Percentiles rank a stretch among this genome's conserved stretches.
phyloP scores from a whole-genome alignment of 2,329 filamentous ascomycete genomes.

The Stenocarpella maydis region DNA sequence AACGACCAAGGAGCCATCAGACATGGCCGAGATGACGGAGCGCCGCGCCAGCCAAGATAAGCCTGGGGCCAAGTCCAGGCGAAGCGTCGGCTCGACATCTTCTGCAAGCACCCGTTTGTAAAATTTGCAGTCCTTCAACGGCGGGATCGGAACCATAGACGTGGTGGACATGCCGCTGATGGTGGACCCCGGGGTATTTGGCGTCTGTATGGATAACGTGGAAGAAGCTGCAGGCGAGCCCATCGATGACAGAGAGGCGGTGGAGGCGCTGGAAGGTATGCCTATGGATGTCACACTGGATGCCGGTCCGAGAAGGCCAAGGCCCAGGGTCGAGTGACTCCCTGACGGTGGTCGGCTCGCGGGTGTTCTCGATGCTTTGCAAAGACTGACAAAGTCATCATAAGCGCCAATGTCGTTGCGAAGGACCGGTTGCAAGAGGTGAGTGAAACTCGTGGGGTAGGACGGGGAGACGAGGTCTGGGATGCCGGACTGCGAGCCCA shows the following conservation, averaged over 20 bases:
- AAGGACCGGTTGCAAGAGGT: conserved; percentile 84
- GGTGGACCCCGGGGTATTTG: conserved; percentile 63
- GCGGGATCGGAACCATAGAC: conserved; percentile 55
- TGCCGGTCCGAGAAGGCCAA: conserved; percentile 58
- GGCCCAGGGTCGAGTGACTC: conserved; percentile 71
- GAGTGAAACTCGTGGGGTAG: conserved; percentile 76
- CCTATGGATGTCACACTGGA: conserved; percentile 38
- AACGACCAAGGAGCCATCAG: conserved; percentile 85
- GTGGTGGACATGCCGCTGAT: conserved; percentile 54
- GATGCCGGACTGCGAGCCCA: conserved; percentile 47
- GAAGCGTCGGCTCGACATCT: conserved; percentile 92
- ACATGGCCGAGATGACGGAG: conserved; percentile 82
- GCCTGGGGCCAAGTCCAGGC: conserved; percentile 87
- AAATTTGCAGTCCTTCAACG: conserved; percentile 89
- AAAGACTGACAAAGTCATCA: conserved; percentile 83
- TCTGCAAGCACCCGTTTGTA: conserved; percentile 90
- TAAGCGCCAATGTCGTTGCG: conserved; percentile 83
- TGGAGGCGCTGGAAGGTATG: conserved; percentile 65
- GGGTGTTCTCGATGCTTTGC: conserved; percentile 71
- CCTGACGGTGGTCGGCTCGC: conserved; percentile 76
- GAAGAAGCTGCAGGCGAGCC: conserved; percentile 55
- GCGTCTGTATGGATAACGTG: conserved; percentile 65
- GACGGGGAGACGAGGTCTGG: conserved; percentile 59
- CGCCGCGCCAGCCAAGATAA: conserved; percentile 93
- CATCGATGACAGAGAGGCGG: conserved; percentile 62